These are phyloP conservation scores for Aquilaria yunnanensis DNA, from an alignment of 345 rosid species.

Conservation along the genomic window DNA sequence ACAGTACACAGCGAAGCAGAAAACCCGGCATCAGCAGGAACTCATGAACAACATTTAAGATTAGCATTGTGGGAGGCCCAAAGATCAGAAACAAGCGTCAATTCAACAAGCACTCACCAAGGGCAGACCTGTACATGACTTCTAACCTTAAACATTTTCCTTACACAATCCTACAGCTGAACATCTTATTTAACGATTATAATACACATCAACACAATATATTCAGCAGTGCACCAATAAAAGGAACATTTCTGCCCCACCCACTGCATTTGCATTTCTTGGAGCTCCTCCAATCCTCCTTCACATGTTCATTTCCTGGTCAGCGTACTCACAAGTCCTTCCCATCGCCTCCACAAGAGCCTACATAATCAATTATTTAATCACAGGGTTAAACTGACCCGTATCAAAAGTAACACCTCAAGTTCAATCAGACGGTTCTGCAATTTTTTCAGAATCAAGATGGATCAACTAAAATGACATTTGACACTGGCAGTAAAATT, in stretches of 20 bases:
- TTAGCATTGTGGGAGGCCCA: no score
- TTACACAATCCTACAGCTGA: no score
- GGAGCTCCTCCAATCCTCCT: conserved; percentile 20
- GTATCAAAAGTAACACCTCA: background rate
- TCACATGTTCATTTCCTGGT: background rate
- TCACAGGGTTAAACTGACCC: background rate
- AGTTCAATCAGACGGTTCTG: background rate
- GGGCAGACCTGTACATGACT: no score
- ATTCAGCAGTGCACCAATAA: conserved; percentile 2
- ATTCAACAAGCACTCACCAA: no score
- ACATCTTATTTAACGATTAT: background rate
- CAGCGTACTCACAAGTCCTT: conserved; percentile 13
- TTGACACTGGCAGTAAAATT: background rate
- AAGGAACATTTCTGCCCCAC: conserved; percentile 10
- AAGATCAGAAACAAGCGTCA: no score
- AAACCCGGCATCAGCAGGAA: no score
- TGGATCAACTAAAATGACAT: background rate
- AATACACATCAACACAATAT: conserved; percentile 4
- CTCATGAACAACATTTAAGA: no score
- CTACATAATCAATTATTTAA: conserved; percentile 10
- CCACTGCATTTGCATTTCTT: conserved; percentile 7
- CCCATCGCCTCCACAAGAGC: conserved; percentile 27
- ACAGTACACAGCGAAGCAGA: no score
- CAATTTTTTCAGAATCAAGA: no score
- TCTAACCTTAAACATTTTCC: no score